Conservation (phyloP, 768 basidiomycete genomes). For the Baorangia bicolor region DNA sequence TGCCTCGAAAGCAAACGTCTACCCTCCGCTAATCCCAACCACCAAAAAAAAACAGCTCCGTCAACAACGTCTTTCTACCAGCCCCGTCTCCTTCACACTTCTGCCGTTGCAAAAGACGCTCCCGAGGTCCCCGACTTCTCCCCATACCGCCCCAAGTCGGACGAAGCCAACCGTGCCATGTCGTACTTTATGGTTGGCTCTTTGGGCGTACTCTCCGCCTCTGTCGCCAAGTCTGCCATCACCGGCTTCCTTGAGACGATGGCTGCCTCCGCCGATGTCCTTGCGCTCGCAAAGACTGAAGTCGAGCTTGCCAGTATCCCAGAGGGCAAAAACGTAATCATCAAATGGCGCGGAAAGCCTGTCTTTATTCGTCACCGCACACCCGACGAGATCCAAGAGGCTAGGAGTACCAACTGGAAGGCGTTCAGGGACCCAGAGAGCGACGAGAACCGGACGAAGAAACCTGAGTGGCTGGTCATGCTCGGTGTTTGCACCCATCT, state of each 20-base stretch:
- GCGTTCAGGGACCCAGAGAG: conserved; percentile 86
- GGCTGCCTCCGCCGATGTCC: conserved; percentile 96
- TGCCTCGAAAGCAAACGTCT: conserved; percentile 6
- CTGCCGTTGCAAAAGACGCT: conserved; percentile 63
- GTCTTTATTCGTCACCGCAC: conserved; percentile 99
- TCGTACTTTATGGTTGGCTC: conserved; percentile 92
- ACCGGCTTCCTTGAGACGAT: conserved; percentile 94
- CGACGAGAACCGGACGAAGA: conserved; percentile 86
- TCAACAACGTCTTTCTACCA: conserved; percentile 55
- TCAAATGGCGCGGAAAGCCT: conserved; percentile 99
- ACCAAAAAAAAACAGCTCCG: conserved; percentile 36
- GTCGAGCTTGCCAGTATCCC: conserved; percentile 88
- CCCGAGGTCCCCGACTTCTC: conserved; percentile 89
- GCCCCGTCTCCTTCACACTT: conserved; percentile 77
- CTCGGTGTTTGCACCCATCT: conserved; percentile 94
- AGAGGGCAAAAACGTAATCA: conserved; percentile 95
- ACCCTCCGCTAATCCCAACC: conserved; percentile 14
- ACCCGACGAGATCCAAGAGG: conserved; percentile 87
- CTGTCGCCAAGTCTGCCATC: conserved; percentile 90
- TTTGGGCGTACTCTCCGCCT: conserved; percentile 91
- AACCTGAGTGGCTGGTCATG: conserved; percentile 96
- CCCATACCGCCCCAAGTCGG: conserved; percentile 70
- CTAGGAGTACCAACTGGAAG: conserved; percentile 82
- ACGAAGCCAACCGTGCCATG: conserved; percentile 66
- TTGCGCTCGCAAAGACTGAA: conserved; percentile 97